Conservation (phyloP, 352 stramenopile species). For the Globisporangium megalacanthum region DNA sequence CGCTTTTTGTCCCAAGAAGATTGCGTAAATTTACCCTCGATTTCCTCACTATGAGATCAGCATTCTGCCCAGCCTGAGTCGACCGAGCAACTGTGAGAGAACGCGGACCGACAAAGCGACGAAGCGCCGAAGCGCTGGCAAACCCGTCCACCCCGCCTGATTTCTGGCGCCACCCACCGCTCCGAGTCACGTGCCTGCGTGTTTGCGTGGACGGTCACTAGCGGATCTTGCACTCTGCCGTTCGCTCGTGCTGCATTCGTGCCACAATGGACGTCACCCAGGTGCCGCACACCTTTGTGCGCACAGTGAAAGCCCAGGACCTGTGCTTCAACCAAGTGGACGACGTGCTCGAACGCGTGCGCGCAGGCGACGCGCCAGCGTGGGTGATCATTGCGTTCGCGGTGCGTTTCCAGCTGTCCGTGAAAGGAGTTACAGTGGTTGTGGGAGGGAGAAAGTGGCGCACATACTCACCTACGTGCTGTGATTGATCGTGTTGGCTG, state of each 20-base stretch:
- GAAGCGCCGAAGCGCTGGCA: slow-evolving; percentile 4
- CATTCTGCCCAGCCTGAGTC: not conserved
- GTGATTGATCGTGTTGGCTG: not conserved
- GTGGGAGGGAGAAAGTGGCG: not conserved
- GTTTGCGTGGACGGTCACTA: too few relatives aligned
- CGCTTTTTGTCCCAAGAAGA: too few relatives aligned
- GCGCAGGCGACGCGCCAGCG: slow-evolving; percentile 50
- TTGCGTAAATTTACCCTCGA: not conserved
- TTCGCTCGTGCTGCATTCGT: too few relatives aligned
- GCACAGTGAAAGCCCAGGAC: slow-evolving; percentile 76
- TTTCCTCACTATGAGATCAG: not conserved
- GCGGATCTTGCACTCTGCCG: too few relatives aligned
- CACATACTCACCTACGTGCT: not conserved
- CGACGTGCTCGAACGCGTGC: slow-evolving; percentile 59
- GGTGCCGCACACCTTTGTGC: slow-evolving; percentile 77
- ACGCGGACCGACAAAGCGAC: slow-evolving; percentile 12
- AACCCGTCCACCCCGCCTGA: not conserved
- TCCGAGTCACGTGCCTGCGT: not conserved
- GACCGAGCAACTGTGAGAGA: slow-evolving; percentile 4
- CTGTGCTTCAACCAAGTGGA: slow-evolving; percentile 77
- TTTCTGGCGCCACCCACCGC: slow-evolving; percentile 1
- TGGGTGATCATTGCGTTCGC: slow-evolving; percentile 77
- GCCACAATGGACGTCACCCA: slow-evolving; percentile 34
- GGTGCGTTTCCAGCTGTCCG: slow-evolving; percentile 27
- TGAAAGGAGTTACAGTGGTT: not conserved